Evolutionary conservation across 805 yeast species (phyloP).

Genomic region (Saccharomycopsis javanensis): DNA sequence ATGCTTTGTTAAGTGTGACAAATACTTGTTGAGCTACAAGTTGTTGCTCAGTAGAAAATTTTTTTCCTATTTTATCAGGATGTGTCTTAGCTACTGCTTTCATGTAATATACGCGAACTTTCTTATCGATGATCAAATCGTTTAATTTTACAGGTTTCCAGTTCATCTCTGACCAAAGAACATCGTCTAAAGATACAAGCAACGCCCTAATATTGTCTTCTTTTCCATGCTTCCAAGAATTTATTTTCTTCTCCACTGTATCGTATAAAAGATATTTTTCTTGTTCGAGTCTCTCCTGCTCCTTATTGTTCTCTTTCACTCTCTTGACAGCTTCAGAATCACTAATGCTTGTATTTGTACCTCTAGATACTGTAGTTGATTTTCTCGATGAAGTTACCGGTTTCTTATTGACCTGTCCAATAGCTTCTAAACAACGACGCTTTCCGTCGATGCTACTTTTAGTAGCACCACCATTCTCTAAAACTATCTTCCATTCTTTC

Average conservation of each 20-base stretch:
- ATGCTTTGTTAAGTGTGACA: slow-evolving; percentile 72
- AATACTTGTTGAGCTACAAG: slow-evolving; percentile 85
- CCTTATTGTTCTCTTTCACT: slow-evolving; percentile 38
- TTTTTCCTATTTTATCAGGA: slow-evolving; percentile 65
- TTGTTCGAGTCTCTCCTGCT: slow-evolving; percentile 40
- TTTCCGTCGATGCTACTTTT: slow-evolving; percentile 68
- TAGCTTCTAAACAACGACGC: slow-evolving; percentile 59
- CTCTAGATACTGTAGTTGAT: slow-evolving; percentile 16
- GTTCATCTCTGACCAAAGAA: slow-evolving; percentile 56
- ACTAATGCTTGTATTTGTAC: slow-evolving; percentile 2
- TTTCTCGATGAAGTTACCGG: neutral
- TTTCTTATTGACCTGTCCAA: slow-evolving; percentile 42
- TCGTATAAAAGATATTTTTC: slow-evolving; percentile 59
- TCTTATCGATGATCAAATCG: slow-evolving; percentile 81
- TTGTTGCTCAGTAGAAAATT: slow-evolving; percentile 55
- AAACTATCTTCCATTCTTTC: slow-evolving; percentile 46
- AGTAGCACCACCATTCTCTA: slow-evolving; percentile 59
- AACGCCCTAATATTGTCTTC: slow-evolving; percentile 75
- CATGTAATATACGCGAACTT: slow-evolving; percentile 83
- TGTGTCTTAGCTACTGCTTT: slow-evolving; percentile 86
- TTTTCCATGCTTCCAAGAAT: slow-evolving; percentile 63
- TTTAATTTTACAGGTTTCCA: slow-evolving; percentile 61
- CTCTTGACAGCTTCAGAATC: slow-evolving; percentile 39
- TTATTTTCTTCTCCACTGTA: slow-evolving; percentile 42
- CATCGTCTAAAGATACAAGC: slow-evolving; percentile 53